These are phyloP conservation scores for Leccinum broughii DNA, from an alignment of 768 basidiomycete genomes.

Conservation along the genomic window DNA sequence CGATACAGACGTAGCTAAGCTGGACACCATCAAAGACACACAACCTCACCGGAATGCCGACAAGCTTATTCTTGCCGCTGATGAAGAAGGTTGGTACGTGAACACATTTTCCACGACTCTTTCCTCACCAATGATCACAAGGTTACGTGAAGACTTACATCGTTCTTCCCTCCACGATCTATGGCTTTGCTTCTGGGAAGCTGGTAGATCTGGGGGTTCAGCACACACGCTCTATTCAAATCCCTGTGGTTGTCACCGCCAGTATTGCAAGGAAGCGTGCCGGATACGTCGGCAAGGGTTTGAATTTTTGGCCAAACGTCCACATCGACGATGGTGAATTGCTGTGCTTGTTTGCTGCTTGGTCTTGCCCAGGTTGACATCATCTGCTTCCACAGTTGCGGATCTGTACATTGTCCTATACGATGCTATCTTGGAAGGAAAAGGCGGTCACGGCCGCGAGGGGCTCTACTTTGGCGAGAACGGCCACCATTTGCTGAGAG, in stretches of 20 bases:
- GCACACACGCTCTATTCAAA: slow-evolving; percentile 55
- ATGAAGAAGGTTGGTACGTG: slow-evolving; percentile 41
- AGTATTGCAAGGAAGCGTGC: slow-evolving; percentile 51
- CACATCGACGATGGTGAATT: slow-evolving; percentile 47
- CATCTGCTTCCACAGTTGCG: slow-evolving; percentile 17
- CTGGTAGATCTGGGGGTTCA: slow-evolving; percentile 46
- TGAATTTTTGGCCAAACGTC: slow-evolving; percentile 62
- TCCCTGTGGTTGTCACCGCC: slow-evolving; percentile 49
- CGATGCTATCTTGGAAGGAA: slow-evolving; percentile 34
- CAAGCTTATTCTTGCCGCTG: slow-evolving; percentile 44
- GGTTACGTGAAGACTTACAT: slow-evolving; percentile 39
- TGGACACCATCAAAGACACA: slow-evolving; percentile 45
- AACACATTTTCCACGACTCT: neutral
- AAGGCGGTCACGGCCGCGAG: slow-evolving; percentile 34
- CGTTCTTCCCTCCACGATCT: slow-evolving; percentile 58
- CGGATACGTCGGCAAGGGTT: slow-evolving; percentile 59
- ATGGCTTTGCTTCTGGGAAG: slow-evolving; percentile 49
- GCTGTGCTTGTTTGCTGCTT: neutral
- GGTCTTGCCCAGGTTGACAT: neutral
- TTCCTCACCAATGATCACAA: slow-evolving; percentile 4
- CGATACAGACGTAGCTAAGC: slow-evolving; percentile 46
- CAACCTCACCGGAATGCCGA: slow-evolving; percentile 55
- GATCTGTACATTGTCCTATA: slow-evolving; percentile 48
- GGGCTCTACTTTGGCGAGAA: slow-evolving; percentile 57
- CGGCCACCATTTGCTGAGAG: slow-evolving; percentile 48